phyloP scores from a whole-genome alignment of 2,329 filamentous ascomycete species.

The Magnaporthiopsis incrustans region DNA sequence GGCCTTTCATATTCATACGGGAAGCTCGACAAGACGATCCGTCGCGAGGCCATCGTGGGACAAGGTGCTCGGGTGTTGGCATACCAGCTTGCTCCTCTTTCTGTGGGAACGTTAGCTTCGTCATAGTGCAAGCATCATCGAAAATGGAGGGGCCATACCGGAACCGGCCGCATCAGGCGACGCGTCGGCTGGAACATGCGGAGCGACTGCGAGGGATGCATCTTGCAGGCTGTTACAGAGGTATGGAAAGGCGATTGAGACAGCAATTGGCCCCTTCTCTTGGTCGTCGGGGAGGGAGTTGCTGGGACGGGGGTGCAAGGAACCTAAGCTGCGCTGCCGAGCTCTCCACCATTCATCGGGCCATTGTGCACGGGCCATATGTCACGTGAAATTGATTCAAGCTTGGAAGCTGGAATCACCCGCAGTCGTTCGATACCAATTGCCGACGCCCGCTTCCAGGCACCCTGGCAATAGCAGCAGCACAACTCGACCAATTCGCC shows the following conservation, averaged over 20 bases:
- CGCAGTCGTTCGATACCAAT: constrained; percentile 1
- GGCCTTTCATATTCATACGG: neutral
- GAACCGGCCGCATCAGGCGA: constrained; percentile 62
- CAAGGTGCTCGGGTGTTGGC: constrained; percentile 24
- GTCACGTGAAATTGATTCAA: no score
- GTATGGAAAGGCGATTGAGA: constrained; percentile 16
- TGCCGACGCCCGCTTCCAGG: neutral
- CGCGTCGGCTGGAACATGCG: constrained; percentile 59
- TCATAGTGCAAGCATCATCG: no score
- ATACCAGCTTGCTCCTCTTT: constrained; percentile 61
- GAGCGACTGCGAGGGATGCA: constrained; percentile 59
- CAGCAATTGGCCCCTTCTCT: neutral
- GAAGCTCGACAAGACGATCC: neutral
- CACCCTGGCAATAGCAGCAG: neutral
- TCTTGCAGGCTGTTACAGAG: constrained; percentile 28
- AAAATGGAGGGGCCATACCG: constrained; percentile 44
- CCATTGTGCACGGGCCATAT: no score
- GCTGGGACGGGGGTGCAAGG: no score
- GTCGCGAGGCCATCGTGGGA: no score
- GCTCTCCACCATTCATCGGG: no score
- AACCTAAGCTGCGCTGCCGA: no score
- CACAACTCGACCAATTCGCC: constrained; percentile 17
- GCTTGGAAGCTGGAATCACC: no score
- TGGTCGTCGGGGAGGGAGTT: no score
- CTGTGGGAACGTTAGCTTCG: constrained; percentile 27